A percentile compares a stretch with the other conserved stretches of the same genome.
These are phyloP conservation scores for Penicillium polonicum DNA, from an alignment of 2,329 filamentous ascomycete genomes.

Conservation along the genomic window DNA sequence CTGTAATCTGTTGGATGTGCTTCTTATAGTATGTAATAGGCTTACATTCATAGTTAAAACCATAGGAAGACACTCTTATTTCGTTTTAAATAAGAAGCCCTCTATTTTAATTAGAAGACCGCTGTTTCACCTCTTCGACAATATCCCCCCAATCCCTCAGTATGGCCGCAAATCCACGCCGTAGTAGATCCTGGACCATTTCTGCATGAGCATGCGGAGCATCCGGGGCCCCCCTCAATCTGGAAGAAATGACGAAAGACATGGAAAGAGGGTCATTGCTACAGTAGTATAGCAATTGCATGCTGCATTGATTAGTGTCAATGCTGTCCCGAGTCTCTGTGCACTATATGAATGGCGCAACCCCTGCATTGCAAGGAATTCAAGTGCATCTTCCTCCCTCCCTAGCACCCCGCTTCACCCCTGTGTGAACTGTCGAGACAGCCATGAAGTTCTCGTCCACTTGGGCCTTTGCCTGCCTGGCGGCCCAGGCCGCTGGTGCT, in stretches of 20 bases:
- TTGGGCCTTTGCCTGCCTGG: constrained; percentile 40
- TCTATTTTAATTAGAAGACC: neutral
- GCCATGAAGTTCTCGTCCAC: constrained; percentile 42
- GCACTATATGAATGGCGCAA: constrained; percentile 19
- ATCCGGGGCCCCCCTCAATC: constrained; percentile 5
- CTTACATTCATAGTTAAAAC: neutral
- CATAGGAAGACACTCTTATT: no score
- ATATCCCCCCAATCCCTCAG: neutral
- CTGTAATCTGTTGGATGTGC: neutral
- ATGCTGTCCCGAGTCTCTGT: neutral
- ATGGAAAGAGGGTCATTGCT: neutral
- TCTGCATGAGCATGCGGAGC: neutral
- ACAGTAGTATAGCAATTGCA: constrained; percentile 2
- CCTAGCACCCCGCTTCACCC: neutral
- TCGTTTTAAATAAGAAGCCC: neutral
- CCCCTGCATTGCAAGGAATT: constrained; percentile 11
- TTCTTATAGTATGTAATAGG: neutral
- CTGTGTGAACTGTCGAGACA: constrained; percentile 16
- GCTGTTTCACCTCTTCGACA: neutral
- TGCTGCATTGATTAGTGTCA: constrained; percentile 6
- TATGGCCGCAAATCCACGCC: neutral
- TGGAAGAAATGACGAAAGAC: constrained; percentile 1
- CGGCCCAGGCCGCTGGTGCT: constrained; percentile 47
- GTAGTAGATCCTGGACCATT: neutral
- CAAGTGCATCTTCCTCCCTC: neutral